These are phyloP conservation scores for Apiotrichum montevideense DNA, from an alignment of 1,284 basidiomycete genomes.

Conservation along the genomic window DNA sequence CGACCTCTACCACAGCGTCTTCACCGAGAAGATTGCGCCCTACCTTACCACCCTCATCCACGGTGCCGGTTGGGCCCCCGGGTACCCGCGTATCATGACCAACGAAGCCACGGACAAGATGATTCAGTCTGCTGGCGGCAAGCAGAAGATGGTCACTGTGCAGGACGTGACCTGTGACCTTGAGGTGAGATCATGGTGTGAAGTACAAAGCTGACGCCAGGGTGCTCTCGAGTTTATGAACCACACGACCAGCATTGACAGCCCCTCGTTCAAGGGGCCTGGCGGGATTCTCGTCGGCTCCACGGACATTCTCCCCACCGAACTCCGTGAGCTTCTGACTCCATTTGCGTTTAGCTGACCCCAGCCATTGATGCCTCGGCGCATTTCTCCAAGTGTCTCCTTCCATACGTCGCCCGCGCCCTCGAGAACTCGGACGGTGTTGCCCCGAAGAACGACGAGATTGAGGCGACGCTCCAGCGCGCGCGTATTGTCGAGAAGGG, in stretches of 20 bases:
- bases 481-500: slow-evolving; percentile 69
- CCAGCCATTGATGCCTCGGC: slow-evolving; percentile 61
- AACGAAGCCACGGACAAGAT: slow-evolving; percentile 56
- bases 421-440: slow-evolving; percentile 38
- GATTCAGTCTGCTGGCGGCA: slow-evolving; percentile 50
- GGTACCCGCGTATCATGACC: slow-evolving; percentile 71
- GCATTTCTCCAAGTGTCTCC: slow-evolving; percentile 63
- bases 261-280: slow-evolving; percentile 60
- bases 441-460: slow-evolving; percentile 21
- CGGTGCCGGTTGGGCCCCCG: slow-evolving; percentile 72
- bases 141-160: slow-evolving; percentile 55
- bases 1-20: slow-evolving; percentile 59
- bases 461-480: slow-evolving; percentile 53
- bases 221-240: slow-evolving; percentile 79
- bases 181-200: slow-evolving; percentile 54
- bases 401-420: slow-evolving; percentile 58
- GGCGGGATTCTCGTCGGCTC: slow-evolving; percentile 66
- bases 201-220: slow-evolving; percentile 48
- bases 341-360: neutral
- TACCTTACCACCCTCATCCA: slow-evolving; percentile 78
- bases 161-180: slow-evolving; percentile 84
- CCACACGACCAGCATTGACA: slow-evolving; percentile 63
- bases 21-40: slow-evolving; percentile 70
- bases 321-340: slow-evolving; percentile 54
- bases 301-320: slow-evolving; percentile 80